phyloP scores from a whole-genome alignment of 2,329 filamentous ascomycete species.

The Aspergillus floridensis region DNA sequence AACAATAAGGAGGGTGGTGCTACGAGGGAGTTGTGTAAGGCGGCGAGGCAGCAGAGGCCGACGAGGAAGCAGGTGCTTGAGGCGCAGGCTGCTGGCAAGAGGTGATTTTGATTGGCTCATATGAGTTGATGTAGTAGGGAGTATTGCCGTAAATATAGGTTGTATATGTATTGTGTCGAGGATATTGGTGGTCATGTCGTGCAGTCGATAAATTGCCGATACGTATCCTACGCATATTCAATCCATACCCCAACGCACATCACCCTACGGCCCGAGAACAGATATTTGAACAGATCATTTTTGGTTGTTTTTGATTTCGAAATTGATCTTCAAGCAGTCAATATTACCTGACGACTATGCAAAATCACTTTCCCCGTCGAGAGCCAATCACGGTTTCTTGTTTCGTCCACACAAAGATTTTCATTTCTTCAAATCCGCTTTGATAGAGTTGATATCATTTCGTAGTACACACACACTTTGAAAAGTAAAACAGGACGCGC shows the following conservation, averaged over 20 bases:
- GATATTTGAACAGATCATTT: slow-evolving; percentile 27
- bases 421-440: slow-evolving; percentile 26
- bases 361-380: slow-evolving; percentile 14
- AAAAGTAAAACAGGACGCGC: slow-evolving; percentile 34
- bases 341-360: slow-evolving; percentile 35
- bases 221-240: not conserved
- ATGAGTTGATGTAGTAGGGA: no score
- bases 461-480: slow-evolving; percentile 27
- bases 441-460: slow-evolving; percentile 36
- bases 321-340: slow-evolving; percentile 26
- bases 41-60: slow-evolving; percentile 66
- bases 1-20: slow-evolving; percentile 41
- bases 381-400: slow-evolving; percentile 17
- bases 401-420: no score
- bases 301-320: not conserved
- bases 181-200: no score
- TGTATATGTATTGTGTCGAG: no score
- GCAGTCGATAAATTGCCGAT: no score
- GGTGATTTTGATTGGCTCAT: slow-evolving; percentile 1
- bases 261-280: slow-evolving; percentile 10
- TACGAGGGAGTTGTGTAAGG: slow-evolving; percentile 63
- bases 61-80: slow-evolving; percentile 34
- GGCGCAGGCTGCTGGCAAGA: not conserved
- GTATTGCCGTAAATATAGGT: not conserved
- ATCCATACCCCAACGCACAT: not conserved